phyloP scores from a whole-genome alignment of 2,329 filamentous ascomycete species.

The Peltaster fructicola region DNA sequence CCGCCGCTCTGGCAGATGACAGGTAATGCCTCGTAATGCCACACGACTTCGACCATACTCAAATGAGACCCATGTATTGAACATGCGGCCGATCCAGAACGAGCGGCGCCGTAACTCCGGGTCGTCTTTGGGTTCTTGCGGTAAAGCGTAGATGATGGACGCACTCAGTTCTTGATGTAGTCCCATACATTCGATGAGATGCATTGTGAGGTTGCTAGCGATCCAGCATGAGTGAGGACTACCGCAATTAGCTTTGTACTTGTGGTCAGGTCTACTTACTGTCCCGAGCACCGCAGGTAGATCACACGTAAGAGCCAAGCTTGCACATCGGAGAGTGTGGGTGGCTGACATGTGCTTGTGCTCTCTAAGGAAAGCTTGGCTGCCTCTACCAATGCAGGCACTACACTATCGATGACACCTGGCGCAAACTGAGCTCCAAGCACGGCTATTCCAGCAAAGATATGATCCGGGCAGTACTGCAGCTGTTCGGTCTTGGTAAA shows the following conservation, averaged over 20 bases:
- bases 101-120: constrained; percentile 13
- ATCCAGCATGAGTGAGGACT: constrained; percentile 39
- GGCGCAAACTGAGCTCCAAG: constrained; percentile 35
- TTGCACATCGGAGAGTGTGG: constrained; percentile 25
- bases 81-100: constrained; percentile 36
- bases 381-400: constrained; percentile 16
- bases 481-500: constrained; percentile 9
- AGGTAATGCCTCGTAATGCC: constrained; percentile 28
- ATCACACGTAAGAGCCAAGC: constrained; percentile 37
- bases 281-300: constrained; percentile 36
- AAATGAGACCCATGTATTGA: constrained; percentile 43
- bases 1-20: constrained; percentile 22
- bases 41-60: constrained; percentile 39
- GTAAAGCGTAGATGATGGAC: constrained; percentile 11
- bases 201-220: constrained; percentile 40
- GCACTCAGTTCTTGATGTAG: constrained; percentile 25
- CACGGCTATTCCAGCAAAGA: constrained; percentile 38
- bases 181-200: constrained; percentile 37
- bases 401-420: constrained; percentile 4
- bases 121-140: constrained; percentile 8
- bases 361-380: constrained; percentile 30
- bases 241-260: too few species aligned
- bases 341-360: constrained; percentile 18
- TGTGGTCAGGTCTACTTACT: too few species aligned
- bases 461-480: constrained; percentile 14